Base-by-base conservation (phyloP, 768 basidiomycete genomes). In the Xanthoconium purpureum region DNA sequence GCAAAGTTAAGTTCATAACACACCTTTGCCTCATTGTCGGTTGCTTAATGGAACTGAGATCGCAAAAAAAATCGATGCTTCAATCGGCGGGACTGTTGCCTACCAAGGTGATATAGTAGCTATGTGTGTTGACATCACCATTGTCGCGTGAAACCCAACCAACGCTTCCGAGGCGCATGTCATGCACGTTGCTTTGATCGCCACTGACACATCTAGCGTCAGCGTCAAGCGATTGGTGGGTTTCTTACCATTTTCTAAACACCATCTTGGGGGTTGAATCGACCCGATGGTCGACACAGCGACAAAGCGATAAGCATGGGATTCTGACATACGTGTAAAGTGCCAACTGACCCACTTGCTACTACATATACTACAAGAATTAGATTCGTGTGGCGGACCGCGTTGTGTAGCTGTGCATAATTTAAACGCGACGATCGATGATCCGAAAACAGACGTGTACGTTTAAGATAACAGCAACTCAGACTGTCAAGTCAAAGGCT, bases 1-100 rank as follows among this genome's bases (percentile, higher is more conserved):
- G 36, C 40, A 64, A 59, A 40, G 62, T 66, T 58, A 56, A 40
- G 67, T 67, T 67, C 35, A 36, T 18, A 24, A 52, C 68, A 66
- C 30, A 55, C 58, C 47, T 51, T 47, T 45, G 51, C 68, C 65
- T 58, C 66, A 60, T 69, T 69, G 53, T 63, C 58, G 56, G 55
- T 45, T 61, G 61, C 47, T 54, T 42, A 30, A 50, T 48, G 48
- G 62, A 64, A 58, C 54, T 50, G 61, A 64, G 47, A 39, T 38
- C 46, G 58, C 46, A 39, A 44, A 51, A 39, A n/a, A 6, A 24
- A 17, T 35, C 17, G 24, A 24, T 24, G 14, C 28, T 44, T 49
- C 30, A 24, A 38, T 48, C 38, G 47, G 49, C 32, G 38, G 45
- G 20, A 55, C 38, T 47, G 40, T 51, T 11, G 35, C 18, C 12